Percentiles rank a stretch among this genome's conserved stretches.
Evolutionary conservation across 2,329 filamentous ascomycete species (phyloP).

Genomic region (Penicillium sp.): DNA sequence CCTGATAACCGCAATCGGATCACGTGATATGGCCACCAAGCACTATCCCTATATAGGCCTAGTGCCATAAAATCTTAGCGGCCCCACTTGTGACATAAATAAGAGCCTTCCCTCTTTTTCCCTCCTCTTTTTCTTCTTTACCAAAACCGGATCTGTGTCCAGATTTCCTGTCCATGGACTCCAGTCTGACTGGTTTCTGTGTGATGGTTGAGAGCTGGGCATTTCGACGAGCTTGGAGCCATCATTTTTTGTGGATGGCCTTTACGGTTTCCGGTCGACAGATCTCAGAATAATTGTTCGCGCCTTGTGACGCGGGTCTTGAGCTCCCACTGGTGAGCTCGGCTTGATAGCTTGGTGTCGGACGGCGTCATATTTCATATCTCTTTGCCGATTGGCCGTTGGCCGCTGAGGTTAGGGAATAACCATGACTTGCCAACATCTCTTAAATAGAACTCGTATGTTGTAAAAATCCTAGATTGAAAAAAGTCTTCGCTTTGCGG

Average conservation of each 20-base stretch:
- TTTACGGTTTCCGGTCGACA: constrained; percentile 87
- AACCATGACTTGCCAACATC: constrained; percentile 81
- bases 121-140: constrained; percentile 40
- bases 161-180: constrained; percentile 64
- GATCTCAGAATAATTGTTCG: constrained; percentile 75
- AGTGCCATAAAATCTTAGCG: constrained; percentile 23
- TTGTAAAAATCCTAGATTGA: not conserved
- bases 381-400: constrained; percentile 83
- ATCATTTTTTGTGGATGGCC: constrained; percentile 63
- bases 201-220: constrained; percentile 77
- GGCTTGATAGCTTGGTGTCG: constrained; percentile 54
- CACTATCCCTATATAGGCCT: constrained; percentile 17
- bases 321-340: constrained; percentile 71
- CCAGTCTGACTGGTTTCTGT: constrained; percentile 45
- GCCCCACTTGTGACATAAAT: constrained; percentile 20
- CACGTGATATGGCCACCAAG: constrained; percentile 13
- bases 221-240: constrained; percentile 88
- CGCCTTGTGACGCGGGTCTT: constrained; percentile 55
- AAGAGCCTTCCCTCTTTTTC: constrained; percentile 37
- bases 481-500: not conserved
- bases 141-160: constrained; percentile 76
- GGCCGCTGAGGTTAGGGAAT: constrained; percentile 84
- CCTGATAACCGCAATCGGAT: constrained; percentile 12
- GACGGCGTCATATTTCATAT: constrained; percentile 82
- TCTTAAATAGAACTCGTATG: constrained; percentile 10